These are phyloP conservation scores for Toxicodendron radicans DNA, from an alignment of 345 rosid species.

Conservation along the genomic window DNA sequence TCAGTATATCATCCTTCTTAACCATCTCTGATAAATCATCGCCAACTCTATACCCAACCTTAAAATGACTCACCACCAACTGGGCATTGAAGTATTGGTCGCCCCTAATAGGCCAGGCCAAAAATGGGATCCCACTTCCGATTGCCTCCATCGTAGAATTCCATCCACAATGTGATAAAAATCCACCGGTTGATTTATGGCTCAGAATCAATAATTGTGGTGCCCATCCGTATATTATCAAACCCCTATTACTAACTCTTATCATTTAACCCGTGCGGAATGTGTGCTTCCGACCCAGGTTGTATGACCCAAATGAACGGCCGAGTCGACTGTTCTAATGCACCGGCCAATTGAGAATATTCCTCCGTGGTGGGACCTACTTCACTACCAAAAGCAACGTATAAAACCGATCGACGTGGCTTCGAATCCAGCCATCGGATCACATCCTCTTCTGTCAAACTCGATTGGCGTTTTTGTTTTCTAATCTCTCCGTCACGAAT, in stretches of 20 bases:
- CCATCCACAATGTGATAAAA: constrained; percentile 61
- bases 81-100: constrained; percentile 50
- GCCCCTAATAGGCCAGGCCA: constrained; percentile 58
- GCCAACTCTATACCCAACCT: constrained; percentile 31
- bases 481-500: constrained; percentile 3
- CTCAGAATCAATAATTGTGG: constrained; percentile 52
- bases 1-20: constrained; percentile 21
- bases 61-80: constrained; percentile 36
- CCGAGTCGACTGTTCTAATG: constrained; percentile 18
- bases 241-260: constrained; percentile 33
- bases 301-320: constrained; percentile 24
- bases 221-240: constrained; percentile 50
- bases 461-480: constrained; percentile 3
- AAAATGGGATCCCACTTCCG: constrained; percentile 43
- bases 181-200: constrained; percentile 45
- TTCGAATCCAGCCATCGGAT: constrained; percentile 32
- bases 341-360: constrained; percentile 2
- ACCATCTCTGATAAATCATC: constrained; percentile 28
- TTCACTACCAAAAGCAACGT: constrained; percentile 33
- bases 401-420: constrained; percentile 28
- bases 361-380: constrained; percentile 18
- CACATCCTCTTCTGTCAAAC: constrained; percentile 25
- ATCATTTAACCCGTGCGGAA: constrained; percentile 23
- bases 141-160: constrained; percentile 58
- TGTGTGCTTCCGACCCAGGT: not conserved